Conservation (phyloP, 352 stramenopile genomes). For the Stramenopiles sp. region DNA sequence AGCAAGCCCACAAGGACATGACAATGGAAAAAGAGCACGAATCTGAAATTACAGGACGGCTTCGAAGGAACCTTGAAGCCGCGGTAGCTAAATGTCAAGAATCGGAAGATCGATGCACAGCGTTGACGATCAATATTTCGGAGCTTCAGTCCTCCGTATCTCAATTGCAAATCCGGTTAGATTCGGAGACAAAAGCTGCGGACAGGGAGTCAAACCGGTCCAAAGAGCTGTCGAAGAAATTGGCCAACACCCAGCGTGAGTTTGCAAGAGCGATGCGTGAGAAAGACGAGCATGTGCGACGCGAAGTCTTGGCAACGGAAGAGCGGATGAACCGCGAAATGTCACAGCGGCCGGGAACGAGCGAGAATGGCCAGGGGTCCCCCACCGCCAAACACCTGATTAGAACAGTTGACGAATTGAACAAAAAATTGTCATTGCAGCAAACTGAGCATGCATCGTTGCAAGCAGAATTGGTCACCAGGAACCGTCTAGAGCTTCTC, state of each 20-base stretch:
- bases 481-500: background rate
- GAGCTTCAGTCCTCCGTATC: background rate
- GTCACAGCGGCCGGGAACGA: background rate
- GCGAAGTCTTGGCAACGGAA: conserved; percentile 15
- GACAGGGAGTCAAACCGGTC: conserved; percentile 17
- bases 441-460: background rate
- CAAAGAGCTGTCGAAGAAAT: conserved; percentile 16
- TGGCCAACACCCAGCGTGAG: conserved; percentile 17
- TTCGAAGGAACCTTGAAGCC: background rate
- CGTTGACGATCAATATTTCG: background rate
- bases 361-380: background rate
- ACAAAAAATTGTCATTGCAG: background rate
- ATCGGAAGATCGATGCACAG: background rate
- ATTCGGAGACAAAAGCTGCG: conserved; percentile 12
- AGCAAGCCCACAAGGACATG: background rate
- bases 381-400: background rate
- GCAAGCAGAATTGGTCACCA: background rate
- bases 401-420: background rate
- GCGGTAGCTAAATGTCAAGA: background rate
- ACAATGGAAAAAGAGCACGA: background rate
- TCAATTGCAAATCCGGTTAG: background rate
- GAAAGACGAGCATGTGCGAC: conserved; percentile 21
- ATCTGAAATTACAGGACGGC: background rate
- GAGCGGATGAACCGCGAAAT: conserved; percentile 20
- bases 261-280: conserved; percentile 22